phyloP scores from a whole-genome alignment of 139 green algal genomes.

The Desmodesmus armatus region DNA sequence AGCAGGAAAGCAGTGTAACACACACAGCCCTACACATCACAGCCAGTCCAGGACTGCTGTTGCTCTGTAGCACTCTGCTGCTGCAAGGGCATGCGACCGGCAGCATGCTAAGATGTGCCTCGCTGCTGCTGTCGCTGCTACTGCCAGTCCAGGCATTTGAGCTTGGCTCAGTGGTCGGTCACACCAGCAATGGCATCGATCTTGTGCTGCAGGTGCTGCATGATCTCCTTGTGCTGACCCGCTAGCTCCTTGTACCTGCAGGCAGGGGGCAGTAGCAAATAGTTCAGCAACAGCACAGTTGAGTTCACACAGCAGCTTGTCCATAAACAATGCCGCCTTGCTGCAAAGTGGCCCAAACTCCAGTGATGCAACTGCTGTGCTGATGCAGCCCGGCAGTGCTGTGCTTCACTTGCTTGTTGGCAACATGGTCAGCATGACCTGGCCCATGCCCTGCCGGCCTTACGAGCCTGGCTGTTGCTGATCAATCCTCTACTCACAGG shows the following conservation, averaged over 20 bases:
- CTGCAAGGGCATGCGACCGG: too few species aligned
- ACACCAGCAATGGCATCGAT: conserved; percentile 34
- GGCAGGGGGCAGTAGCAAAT: background rate
- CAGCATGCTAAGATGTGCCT: background rate
- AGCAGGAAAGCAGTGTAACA: too few species aligned
- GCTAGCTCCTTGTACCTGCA: conserved; percentile 62
- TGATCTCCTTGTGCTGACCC: conserved; percentile 59
- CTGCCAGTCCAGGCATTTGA: background rate
- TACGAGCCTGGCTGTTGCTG: too few species aligned
- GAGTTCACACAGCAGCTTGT: background rate
- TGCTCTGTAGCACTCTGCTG: too few species aligned
- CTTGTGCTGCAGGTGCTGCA: conserved; percentile 51
- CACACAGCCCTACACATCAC: too few species aligned
- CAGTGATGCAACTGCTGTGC: too few species aligned
- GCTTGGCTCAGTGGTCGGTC: background rate
- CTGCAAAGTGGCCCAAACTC: background rate
- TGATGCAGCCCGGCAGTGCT: too few species aligned
- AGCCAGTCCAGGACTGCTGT: too few species aligned
- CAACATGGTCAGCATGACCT: too few species aligned
- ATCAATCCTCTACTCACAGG: too few species aligned
- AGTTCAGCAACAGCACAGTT: background rate
- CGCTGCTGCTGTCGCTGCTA: background rate
- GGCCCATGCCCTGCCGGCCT: too few species aligned
- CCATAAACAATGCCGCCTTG: background rate
- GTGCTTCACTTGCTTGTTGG: too few species aligned